Evolutionary conservation across 192 early-diverging fungal species (phyloP).

Genomic region (Phlyctochytrium arcticum): DNA sequence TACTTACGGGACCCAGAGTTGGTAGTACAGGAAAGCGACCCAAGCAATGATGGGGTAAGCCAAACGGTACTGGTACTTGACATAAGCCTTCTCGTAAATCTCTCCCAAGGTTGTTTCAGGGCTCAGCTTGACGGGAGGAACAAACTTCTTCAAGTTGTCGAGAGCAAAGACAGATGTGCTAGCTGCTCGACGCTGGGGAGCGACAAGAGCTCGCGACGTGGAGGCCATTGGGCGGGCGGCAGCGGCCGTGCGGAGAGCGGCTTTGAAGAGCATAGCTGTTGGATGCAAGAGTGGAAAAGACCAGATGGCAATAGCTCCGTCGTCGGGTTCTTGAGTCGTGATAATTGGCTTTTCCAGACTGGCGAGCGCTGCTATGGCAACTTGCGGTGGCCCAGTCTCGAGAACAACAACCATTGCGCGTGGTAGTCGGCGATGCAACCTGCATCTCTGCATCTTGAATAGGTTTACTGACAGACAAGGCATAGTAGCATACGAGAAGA

Average conservation of each 20-base stretch:
- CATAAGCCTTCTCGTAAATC: conserved; percentile 40
- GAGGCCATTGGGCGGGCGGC: neutral
- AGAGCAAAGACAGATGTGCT: conserved; percentile 33
- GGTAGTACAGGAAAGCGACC: conserved; percentile 42
- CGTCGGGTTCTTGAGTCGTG: no score
- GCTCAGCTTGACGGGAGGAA: conserved; percentile 31
- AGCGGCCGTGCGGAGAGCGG: conserved; percentile 15
- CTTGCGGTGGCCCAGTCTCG: no score
- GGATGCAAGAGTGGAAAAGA: neutral
- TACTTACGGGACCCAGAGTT: conserved; percentile 48
- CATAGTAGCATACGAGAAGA: no score
- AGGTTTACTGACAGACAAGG: no score
- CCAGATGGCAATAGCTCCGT: neutral
- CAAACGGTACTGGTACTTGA: conserved; percentile 43
- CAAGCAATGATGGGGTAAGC: conserved; percentile 41
- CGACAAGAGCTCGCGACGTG: neutral
- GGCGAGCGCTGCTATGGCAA: no score
- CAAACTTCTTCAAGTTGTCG: conserved; percentile 36
- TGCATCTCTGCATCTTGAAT: no score
- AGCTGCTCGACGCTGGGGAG: conserved; percentile 6
- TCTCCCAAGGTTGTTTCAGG: conserved; percentile 44
- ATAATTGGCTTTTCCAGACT: no score
- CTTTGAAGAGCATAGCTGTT: conserved; percentile 17
- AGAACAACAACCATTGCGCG: no score
- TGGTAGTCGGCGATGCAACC: no score